Evolutionary conservation across 2,329 filamentous ascomycete species (phyloP).

Genomic region (Capronia coronata): DNA sequence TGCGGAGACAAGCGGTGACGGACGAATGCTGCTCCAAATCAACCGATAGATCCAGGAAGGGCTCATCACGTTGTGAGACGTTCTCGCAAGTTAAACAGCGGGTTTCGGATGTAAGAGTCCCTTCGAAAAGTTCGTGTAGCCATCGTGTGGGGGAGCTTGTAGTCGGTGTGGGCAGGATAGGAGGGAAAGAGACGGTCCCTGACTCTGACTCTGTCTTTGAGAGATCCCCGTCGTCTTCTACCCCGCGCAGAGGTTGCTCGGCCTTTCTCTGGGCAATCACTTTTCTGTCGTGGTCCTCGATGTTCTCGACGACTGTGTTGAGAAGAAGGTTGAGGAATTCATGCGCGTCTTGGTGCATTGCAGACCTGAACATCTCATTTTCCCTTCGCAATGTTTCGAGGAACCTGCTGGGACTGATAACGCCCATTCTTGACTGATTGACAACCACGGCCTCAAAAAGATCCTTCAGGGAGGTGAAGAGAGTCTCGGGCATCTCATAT

Average conservation of each 20-base stretch:
- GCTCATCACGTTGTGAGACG: constrained; percentile 87
- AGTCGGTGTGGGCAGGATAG: constrained; percentile 32
- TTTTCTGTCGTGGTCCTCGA: constrained; percentile 72
- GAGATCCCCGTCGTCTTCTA: constrained; percentile 40
- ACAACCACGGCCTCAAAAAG: constrained; percentile 88
- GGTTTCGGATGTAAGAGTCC: constrained; percentile 88
- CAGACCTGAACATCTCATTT: constrained; percentile 94
- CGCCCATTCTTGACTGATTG: constrained; percentile 73
- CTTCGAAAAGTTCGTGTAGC: constrained; percentile 97
- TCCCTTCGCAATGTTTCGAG: constrained; percentile 88
- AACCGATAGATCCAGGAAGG: constrained; percentile 91
- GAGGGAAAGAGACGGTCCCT: constrained; percentile 36
- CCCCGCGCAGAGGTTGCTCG: constrained; percentile 37
- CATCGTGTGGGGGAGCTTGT: constrained; percentile 67
- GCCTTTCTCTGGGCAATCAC: constrained; percentile 44
- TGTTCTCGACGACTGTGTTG: constrained; percentile 92
- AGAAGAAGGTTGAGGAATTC: constrained; percentile 91
- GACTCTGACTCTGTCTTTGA: constrained; percentile 51
- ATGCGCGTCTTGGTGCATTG: constrained; percentile 97
- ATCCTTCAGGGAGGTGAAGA: constrained; percentile 91
- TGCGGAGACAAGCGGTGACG: constrained; percentile 87
- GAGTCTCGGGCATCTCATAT: constrained; percentile 90
- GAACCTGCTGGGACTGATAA: constrained; percentile 86
- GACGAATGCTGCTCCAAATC: constrained; percentile 93
- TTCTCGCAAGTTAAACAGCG: constrained; percentile 95